These are phyloP conservation scores for Stramenopiles sp. DNA, from an alignment of 352 stramenopile genomes.

Conservation along the genomic window DNA sequence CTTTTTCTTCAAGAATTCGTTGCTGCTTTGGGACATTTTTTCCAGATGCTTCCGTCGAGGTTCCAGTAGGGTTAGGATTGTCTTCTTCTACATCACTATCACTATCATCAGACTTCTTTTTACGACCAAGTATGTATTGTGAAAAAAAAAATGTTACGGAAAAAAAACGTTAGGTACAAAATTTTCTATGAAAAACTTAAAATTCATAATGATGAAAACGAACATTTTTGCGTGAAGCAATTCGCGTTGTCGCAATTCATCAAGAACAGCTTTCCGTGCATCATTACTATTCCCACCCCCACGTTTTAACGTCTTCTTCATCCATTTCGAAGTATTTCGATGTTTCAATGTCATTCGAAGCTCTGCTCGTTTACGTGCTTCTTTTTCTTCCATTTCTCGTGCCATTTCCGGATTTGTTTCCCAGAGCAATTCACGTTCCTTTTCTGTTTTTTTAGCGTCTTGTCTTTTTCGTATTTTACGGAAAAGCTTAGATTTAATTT, in stretches of 20 bases:
- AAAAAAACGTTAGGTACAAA: not conserved
- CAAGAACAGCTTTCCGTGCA: not conserved
- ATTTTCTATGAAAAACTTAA: constrained; percentile 1
- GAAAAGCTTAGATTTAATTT: constrained; percentile 98
- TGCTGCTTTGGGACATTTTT: no score
- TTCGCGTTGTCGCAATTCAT: constrained; percentile 5
- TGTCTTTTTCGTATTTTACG: constrained; percentile 82
- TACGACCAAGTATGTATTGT: not conserved
- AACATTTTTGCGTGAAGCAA: not conserved
- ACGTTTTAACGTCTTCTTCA: not conserved
- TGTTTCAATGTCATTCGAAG: constrained; percentile 9
- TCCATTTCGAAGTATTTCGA: constrained; percentile 8
- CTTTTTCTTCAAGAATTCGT: no score
- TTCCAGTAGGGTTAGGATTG: no score
- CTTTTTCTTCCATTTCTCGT: constrained; percentile 15
- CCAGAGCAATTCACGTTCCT: constrained; percentile 11
- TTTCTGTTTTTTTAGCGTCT: constrained; percentile 23
- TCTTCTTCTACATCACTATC: constrained; percentile 3
- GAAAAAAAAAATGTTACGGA: constrained; percentile 7
- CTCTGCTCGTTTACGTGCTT: constrained; percentile 9
- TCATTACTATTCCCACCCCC: not conserved
- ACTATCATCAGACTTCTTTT: not conserved
- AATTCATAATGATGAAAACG: not conserved
- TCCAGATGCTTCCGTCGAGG: no score
- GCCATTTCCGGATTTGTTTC: constrained; percentile 11